Base-by-base conservation (phyloP, 2,329 filamentous ascomycete species). In the Shiraia sp. region DNA sequence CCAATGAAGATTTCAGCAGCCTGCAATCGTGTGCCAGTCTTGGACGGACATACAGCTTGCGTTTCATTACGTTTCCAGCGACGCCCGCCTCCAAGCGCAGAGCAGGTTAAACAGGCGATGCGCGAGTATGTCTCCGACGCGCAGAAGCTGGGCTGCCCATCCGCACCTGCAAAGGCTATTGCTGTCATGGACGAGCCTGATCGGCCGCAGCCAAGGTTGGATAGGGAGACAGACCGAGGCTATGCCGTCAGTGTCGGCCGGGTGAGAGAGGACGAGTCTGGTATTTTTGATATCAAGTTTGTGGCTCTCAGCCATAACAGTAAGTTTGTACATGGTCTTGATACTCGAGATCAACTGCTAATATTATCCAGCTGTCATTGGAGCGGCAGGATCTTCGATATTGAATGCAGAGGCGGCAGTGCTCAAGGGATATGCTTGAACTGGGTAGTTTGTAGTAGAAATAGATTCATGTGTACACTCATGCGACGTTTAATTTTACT, bases 41-140 rank as follows among this genome's bases (percentile, higher is more conserved):
- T 96, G 43, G 92, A 97, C 66, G 93, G 93, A 31, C 93, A 97
- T 74, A 95, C 87, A 40, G 91, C 89, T n/a, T 96, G 91, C 65
- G 90, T 97, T 8, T 93, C 88, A 6, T 77, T 97, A 49, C 79
- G 82, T 41, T 97, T 97, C 71, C 81, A 82, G 66, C 83, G 83
- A 58, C 81, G 86, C 26, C 88, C 88, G 2, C 75, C 84, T 4
- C 92, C 92, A 3, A 82, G 76, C 17, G 86, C 84, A 0, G 86
- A 90, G 56, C 77, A 89, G 50, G 88, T 95, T 56, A 87, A 86
- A 70, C 77, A 82, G 58, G 91, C 90, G 1, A 76, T 97, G 77
- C 79, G 88, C 44, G 80, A 83, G 17, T 97, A 96, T 66, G 81
- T 85, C 22, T 85, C 83, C 32, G 91, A 97, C 58, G 91, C 86